Evolutionary conservation across 2,329 filamentous ascomycete genomes (phyloP).

Genomic region (Cercospora beticola): DNA sequence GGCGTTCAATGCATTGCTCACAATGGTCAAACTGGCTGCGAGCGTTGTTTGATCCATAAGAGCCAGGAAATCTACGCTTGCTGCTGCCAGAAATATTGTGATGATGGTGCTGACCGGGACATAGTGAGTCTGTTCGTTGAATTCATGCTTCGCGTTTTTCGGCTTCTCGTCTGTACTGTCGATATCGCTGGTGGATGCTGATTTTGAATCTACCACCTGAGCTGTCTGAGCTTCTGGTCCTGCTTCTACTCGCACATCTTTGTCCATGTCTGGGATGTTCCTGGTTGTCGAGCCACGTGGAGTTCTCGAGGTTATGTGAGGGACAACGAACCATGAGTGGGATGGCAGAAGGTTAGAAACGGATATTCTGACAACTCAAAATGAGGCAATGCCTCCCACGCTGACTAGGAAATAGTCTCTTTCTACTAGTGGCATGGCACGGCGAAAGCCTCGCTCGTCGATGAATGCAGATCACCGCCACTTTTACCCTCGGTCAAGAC

Average conservation of each 20-base stretch:
- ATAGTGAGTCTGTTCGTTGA: conserved; percentile 60
- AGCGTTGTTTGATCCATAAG: conserved; percentile 60
- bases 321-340: neutral
- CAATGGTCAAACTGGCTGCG: conserved; percentile 56
- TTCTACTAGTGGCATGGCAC: conserved; percentile 5
- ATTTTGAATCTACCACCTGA: neutral
- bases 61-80: conserved; percentile 56
- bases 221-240: neutral
- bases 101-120: conserved; percentile 53
- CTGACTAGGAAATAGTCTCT: neutral
- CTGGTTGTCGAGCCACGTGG: neutral
- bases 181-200: conserved; percentile 6
- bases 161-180: conserved; percentile 13
- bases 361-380: neutral
- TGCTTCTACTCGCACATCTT: conserved; percentile 10
- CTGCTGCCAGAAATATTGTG: conserved; percentile 59
- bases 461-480: neutral
- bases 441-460: neutral
- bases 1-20: conserved; percentile 53
- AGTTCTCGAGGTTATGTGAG: neutral
- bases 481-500: neutral
- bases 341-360: neutral
- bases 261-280: conserved; percentile 15
- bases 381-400: neutral
- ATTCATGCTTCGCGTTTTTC: conserved; percentile 33